Conservation (phyloP, 345 rosid species). For the Theobroma cacao region DNA sequence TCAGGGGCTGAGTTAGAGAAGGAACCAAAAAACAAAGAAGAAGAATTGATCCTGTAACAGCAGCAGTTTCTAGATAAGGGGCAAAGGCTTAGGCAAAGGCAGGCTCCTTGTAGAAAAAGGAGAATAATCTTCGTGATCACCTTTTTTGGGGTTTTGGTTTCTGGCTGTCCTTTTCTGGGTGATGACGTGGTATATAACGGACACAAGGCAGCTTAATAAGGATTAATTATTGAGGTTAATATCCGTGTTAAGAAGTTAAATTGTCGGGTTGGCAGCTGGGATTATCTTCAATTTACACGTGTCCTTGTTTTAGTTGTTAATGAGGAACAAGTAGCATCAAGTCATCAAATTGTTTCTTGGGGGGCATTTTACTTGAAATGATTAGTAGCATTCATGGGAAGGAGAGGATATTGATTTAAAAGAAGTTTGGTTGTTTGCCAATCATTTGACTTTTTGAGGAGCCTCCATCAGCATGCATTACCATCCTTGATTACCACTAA, state of each 20-base stretch:
- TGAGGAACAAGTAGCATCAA: not conserved
- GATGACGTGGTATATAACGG: not conserved
- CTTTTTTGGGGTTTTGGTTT: too few relatives aligned
- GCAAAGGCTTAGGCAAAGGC: not conserved
- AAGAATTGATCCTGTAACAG: not conserved
- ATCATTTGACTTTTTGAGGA: not conserved
- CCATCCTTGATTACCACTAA: not conserved
- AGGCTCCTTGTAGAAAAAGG: not conserved
- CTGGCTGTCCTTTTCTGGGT: not conserved
- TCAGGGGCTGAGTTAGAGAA: not conserved
- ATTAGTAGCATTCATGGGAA: not conserved
- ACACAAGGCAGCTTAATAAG: not conserved
- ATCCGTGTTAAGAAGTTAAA: not conserved
- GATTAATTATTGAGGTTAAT: not conserved
- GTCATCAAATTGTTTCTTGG: not conserved
- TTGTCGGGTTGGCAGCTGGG: not conserved
- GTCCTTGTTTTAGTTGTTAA: not conserved
- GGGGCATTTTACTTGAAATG: not conserved
- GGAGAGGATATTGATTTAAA: too few relatives aligned
- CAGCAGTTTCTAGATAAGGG: not conserved
- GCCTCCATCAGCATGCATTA: not conserved
- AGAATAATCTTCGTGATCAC: not conserved
- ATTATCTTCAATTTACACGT: not conserved
- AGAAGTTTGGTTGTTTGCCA: conserved; percentile 13
- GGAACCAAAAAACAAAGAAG: not conserved